Evolutionary conservation across 1,284 basidiomycete genomes (phyloP), one percentile per base, ranked within the genome.

Genomic region (Tranzscheliella williamsii): DNA sequence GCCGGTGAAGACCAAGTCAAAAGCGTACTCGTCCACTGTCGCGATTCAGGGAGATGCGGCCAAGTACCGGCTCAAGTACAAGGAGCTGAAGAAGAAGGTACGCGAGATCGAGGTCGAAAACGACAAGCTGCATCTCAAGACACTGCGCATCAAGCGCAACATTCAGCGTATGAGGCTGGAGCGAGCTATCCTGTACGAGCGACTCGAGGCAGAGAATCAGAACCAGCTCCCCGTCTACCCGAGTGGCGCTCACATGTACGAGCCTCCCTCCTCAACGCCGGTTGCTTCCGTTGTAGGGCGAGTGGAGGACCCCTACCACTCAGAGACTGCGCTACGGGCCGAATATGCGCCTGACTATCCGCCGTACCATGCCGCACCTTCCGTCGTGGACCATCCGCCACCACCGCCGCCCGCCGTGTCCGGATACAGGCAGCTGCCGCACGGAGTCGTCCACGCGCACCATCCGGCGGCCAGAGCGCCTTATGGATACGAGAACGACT

Each of bases 51-150:
- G 70, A 21, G 90, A 93, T 77, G 90, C 91, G 74, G 84, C 84
- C 73, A 91, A 91, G 79, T 93, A 93, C 78, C 85, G 89, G 54
- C 83, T 84, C 72, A 93, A 93, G 80, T 92, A 91, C 81, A 89
- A 86, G 78, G 90, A 93, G 55, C 81, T 93, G 64, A 92, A 90
- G 78, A 84, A 84, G 76, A 92, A 91, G 81, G 88, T 92, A 44
- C 85, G 85, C 76, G 89, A 91, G 79, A 89, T 93, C 57, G 90
- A 93, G 79, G 79, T 83, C 87, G 89, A 91, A 78, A 91, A 91
- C 79, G 90, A 91, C 82, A 89, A 86, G 79, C 83, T 91, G 47
- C 84, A 88, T 69, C 84, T 87, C 81, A 88, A 88, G 79, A 85
- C 91, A 32, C 80, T 90, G 17, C 82, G 87, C 68, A 85, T 89